Percentiles rank a stretch among this genome's conserved stretches.
Evolutionary conservation across 2,329 filamentous ascomycete species (phyloP).

Genomic region (Tolypocladium endophyticum): DNA sequence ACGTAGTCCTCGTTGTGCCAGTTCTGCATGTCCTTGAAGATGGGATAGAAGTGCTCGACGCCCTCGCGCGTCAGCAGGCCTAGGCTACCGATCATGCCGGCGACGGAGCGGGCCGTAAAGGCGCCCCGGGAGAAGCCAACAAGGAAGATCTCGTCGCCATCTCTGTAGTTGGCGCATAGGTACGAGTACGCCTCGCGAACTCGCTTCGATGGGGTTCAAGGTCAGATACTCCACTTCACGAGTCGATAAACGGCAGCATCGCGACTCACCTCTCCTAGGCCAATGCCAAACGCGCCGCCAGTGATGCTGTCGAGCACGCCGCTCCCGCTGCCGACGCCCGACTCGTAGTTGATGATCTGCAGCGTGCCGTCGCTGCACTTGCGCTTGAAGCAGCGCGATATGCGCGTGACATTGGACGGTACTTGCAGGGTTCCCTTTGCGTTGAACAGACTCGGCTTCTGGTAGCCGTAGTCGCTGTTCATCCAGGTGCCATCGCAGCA

Average conservation of each 20-base stretch:
- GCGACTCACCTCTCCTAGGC: constrained; percentile 37
- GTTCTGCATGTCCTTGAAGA: constrained; percentile 47
- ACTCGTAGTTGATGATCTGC: constrained; percentile 52
- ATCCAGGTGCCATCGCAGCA: constrained; percentile 47
- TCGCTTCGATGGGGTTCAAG: constrained; percentile 20
- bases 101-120: constrained; percentile 46
- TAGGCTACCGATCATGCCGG: constrained; percentile 39
- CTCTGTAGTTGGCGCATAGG: constrained; percentile 49
- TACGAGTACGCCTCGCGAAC: constrained; percentile 54
- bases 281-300: constrained; percentile 44
- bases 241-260: not conserved
- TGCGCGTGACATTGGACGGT: constrained; percentile 50
- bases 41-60: constrained; percentile 42
- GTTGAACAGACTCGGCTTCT: constrained; percentile 25
- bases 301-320: constrained; percentile 37
- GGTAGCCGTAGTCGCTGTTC: constrained; percentile 38
- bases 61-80: constrained; percentile 42
- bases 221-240: not conserved
- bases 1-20: constrained; percentile 34
- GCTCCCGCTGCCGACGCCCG: constrained; percentile 46
- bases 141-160: constrained; percentile 46
- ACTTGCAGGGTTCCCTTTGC: constrained; percentile 32
- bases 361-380: constrained; percentile 38
- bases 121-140: constrained; percentile 49
- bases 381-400: constrained; percentile 45